Evolutionary conservation across 2,329 filamentous ascomycete genomes (phyloP).

Genomic region (Samsoniella hepiali): DNA sequence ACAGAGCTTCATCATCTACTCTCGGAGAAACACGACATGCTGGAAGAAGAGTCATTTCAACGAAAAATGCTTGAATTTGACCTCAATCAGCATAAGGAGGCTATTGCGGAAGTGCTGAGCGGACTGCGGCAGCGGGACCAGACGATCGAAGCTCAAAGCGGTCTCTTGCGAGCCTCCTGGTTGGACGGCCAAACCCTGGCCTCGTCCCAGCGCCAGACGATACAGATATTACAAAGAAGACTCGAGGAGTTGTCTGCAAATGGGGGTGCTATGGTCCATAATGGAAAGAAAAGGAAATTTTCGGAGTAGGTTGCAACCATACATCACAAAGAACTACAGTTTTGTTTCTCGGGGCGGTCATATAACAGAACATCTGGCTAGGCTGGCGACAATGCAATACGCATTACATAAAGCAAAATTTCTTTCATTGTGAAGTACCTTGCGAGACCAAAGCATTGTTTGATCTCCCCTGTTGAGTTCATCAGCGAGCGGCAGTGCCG

Average conservation of each 20-base stretch:
- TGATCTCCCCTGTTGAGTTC: no score
- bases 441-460: no score
- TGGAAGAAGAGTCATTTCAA: background rate
- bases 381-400: background rate
- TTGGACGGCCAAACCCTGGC: background rate
- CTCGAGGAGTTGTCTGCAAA: background rate
- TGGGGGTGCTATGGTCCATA: background rate
- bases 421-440: background rate
- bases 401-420: background rate
- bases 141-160: background rate
- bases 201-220: background rate
- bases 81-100: background rate
- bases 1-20: background rate
- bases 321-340: background rate
- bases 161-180: background rate
- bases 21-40: background rate
- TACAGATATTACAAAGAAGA: background rate
- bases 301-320: background rate
- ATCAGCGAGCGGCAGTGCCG: no score
- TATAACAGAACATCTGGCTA: background rate
- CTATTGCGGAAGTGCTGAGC: background rate
- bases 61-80: background rate
- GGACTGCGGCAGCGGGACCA: background rate
- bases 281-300: background rate
- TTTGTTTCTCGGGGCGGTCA: background rate